These are phyloP conservation scores for Terana coerulea DNA, from an alignment of 768 basidiomycete species.

Conservation along the genomic window DNA sequence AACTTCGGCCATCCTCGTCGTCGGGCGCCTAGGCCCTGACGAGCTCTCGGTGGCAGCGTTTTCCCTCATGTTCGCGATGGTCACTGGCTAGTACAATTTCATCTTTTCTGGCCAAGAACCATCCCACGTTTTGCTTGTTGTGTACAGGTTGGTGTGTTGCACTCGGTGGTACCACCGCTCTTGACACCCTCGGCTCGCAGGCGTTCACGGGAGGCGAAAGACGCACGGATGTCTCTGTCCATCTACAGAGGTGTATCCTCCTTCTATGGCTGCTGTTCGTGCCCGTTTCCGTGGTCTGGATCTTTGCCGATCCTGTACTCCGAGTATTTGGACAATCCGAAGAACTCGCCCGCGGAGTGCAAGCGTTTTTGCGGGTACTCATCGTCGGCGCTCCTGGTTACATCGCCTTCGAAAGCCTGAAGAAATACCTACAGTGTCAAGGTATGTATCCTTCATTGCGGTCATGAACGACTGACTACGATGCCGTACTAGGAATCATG, in stretches of 20 bases:
- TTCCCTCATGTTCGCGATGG: constrained; percentile 73
- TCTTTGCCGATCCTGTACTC: constrained; percentile 58
- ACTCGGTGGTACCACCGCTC: constrained; percentile 72
- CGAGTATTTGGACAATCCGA: constrained; percentile 59
- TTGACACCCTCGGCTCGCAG: constrained; percentile 77
- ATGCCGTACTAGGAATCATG: constrained; percentile 67
- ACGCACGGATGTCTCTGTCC: constrained; percentile 64
- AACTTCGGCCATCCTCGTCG: constrained; percentile 58
- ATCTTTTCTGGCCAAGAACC: constrained; percentile 28
- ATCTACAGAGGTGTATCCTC: constrained; percentile 66
- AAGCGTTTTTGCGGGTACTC: constrained; percentile 61
- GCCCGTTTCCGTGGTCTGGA: constrained; percentile 62
- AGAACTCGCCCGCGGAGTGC: constrained; percentile 54
- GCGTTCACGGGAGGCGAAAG: constrained; percentile 63
- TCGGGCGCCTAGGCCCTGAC: constrained; percentile 63
- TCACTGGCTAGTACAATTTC: constrained; percentile 59
- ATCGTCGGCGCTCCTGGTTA: constrained; percentile 67
- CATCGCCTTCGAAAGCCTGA: constrained; percentile 71
- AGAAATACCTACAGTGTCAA: constrained; percentile 80
- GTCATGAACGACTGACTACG: not conserved
- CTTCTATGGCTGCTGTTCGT: constrained; percentile 62
- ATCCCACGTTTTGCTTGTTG: constrained; percentile 41
- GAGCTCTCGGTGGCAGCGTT: constrained; percentile 72
- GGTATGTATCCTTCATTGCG: constrained; percentile 34
- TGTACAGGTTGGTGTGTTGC: constrained; percentile 70